A percentile compares a stretch with the other conserved stretches of the same genome.
Evolutionary conservation across 768 basidiomycete genomes (phyloP).

Genomic region (Boletus insuetus): DNA sequence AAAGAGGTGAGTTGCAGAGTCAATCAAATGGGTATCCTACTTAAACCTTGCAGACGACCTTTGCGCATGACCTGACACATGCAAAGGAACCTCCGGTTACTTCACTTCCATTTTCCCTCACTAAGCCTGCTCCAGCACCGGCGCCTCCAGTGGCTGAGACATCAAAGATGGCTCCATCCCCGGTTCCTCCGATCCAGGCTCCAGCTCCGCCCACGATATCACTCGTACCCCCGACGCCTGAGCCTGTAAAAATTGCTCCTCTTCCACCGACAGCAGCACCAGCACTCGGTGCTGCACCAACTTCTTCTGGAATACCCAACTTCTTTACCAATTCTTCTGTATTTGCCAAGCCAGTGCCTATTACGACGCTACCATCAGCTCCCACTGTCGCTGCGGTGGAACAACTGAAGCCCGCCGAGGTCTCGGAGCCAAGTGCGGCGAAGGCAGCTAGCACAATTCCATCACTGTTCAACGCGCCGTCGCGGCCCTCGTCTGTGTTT

Average conservation of each 20-base stretch:
- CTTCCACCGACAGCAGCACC: constrained; percentile 6
- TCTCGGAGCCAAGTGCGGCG: neutral
- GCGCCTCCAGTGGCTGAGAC: constrained; percentile 13
- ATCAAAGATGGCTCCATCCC: constrained; percentile 11
- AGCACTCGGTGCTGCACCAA: neutral
- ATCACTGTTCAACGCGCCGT: constrained; percentile 10
- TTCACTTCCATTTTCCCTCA: constrained; percentile 63
- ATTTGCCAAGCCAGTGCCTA: constrained; percentile 38
- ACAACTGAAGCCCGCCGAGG: constrained; percentile 5
- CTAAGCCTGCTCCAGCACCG: constrained; percentile 29
- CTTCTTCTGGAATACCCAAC: constrained; percentile 46
- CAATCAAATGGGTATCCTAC: neutral
- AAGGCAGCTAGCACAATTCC: constrained; percentile 9
- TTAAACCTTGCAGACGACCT: constrained; percentile 28
- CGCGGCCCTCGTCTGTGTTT: constrained; percentile 8
- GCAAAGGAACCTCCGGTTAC: constrained; percentile 67
- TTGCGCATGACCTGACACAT: constrained; percentile 39
- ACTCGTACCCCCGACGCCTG: constrained; percentile 26
- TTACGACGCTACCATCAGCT: constrained; percentile 19
- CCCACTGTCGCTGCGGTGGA: constrained; percentile 17
- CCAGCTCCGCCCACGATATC: constrained; percentile 22
- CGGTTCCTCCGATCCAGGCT: constrained; percentile 11
- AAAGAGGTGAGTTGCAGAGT: constrained; percentile 45
- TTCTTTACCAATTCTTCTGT: constrained; percentile 59
- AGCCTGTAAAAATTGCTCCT: constrained; percentile 14